A percentile compares a stretch with the other conserved stretches of the same genome.
These are phyloP conservation scores for Verticillium dahliae DNA, from an alignment of 2,329 filamentous ascomycete species.

Conservation along the genomic window DNA sequence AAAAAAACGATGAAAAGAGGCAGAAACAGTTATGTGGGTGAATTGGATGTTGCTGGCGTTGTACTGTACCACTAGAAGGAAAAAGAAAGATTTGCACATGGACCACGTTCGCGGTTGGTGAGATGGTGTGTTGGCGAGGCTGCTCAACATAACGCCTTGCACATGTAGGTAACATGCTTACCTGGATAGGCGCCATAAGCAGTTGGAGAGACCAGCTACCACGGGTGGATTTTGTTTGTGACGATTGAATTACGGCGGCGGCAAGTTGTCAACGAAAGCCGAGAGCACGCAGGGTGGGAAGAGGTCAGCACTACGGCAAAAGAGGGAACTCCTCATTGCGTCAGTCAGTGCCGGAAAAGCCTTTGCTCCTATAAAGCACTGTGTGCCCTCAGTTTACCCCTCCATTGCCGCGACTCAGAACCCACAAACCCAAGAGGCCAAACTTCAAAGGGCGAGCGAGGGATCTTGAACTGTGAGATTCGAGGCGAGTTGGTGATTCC, in stretches of 20 bases:
- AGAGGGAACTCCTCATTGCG: not conserved
- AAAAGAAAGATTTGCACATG: constrained; percentile 2
- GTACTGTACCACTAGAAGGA: constrained; percentile 8
- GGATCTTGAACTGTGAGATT: too few relatives aligned
- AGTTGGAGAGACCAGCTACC: too few relatives aligned
- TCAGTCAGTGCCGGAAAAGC: not conserved
- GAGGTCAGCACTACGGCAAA: not conserved
- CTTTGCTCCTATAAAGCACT: not conserved
- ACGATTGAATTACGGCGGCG: not conserved
- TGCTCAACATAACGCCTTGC: not conserved
- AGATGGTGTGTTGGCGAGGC: not conserved
- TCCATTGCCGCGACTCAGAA: not conserved
- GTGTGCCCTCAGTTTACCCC: not conserved
- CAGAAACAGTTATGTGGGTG: not conserved
- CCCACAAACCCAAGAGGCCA: too few relatives aligned
- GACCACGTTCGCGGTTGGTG: not conserved
- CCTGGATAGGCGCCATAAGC: too few relatives aligned
- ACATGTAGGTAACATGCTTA: too few relatives aligned
- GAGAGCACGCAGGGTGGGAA: not conserved
- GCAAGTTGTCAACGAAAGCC: not conserved
- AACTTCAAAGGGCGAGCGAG: too few relatives aligned
- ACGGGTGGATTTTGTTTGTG: not conserved
- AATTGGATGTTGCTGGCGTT: constrained; percentile 1
- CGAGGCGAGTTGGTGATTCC: too few relatives aligned
- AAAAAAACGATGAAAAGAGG: not conserved